Evolutionary conservation across 2,329 filamentous ascomycete species (phyloP), one percentile per base, ranked within the genome.

Genomic region (Alternaria ethzedia): DNA sequence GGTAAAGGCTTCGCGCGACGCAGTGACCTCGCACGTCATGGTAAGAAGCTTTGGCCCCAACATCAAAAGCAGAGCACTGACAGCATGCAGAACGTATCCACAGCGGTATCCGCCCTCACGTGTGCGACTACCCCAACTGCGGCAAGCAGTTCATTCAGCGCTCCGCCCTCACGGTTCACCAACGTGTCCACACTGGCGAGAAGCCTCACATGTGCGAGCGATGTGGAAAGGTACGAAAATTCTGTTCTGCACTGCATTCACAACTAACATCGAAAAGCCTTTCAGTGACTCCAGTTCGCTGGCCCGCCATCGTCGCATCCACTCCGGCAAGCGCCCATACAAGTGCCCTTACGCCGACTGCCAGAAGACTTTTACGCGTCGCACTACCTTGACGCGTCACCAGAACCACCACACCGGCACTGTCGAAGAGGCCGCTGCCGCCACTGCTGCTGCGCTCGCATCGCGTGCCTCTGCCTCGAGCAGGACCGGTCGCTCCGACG

Each of bases 181-280:
- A 92, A 76, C 91, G 96, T 72, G 94, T 97, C 20, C 96, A 99
- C 81, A 98, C 96, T 2, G 96, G 96, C 69, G 96, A 98, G 83
- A 99, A 99, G 82, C 96, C 96, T 54, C 96, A 99, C 75, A 95
- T 96, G 89, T 99, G 96, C 78, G 96, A 97, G 82, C 89, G 92
- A 67, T 98, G 96, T 80, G 93, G 93, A 79, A 98, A 98, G 90
- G 94, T 97, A 85, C 75, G 86, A 57, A 21, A 41, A 52, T 10
- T 36, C 10, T 26, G 8, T 25, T 41, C 21, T 54, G 46, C 46
- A 23, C 44, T 46, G 13, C 32, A 11, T 25, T 46, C 54, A 2
- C 3, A 43, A 49, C 76, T 81, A 72, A 80, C 70, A 61, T 26
- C 61, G 51, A 55, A 47, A 75, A 97, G 94, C 93, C 93, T 11